Evolutionary conservation across 768 basidiomycete species (phyloP), one percentile per base, ranked within the genome.

Genomic region (Leccinum ochraceum): DNA sequence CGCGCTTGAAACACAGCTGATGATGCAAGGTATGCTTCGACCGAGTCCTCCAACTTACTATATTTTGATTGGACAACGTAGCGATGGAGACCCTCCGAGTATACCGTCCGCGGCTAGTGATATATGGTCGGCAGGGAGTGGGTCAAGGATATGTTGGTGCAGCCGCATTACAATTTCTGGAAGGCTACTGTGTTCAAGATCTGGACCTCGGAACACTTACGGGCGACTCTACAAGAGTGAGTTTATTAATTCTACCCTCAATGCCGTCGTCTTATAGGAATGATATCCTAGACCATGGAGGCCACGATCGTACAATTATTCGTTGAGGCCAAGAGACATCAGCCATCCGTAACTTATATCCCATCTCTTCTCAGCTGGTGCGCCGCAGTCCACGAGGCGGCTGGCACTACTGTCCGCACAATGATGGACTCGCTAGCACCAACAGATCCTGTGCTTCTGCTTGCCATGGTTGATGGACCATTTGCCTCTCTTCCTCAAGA

Each of bases 261-360:
- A 17, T 17, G 20, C 10, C 1, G n/a, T 51, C 42, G 17, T 61
- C 59, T 65, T 39, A 53, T 58, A 52, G 48, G 9, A 44, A 9
- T 56, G 39, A 14, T 50, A 30, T 37, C 32, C 7, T 57, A 96
- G 94, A 93, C 93, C 1, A 76, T 86, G 6, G 97, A 99, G 75
- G 92, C 97, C 1, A 89, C 92, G 2, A 87, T 98, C 57, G 94
- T 98, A 4, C 95, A 98, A 67, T 80, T 97, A 16, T 98, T 99
- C 69, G 83, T 95, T 22, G 97, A 99, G 73, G 97, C 96, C 1
- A 98, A 98, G 71, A 87, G 96, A 28, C 93, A 97, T 71, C 95
- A 96, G 67, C 97, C 97, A 0, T 95, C 94, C 0, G 89, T 98
- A 37, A 84, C 98, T 52, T 98, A 95, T 74, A 92, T 99, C 32